phyloP scores from a whole-genome alignment of 495 filamentous ascomycete species.

The Penicillium manginii region DNA sequence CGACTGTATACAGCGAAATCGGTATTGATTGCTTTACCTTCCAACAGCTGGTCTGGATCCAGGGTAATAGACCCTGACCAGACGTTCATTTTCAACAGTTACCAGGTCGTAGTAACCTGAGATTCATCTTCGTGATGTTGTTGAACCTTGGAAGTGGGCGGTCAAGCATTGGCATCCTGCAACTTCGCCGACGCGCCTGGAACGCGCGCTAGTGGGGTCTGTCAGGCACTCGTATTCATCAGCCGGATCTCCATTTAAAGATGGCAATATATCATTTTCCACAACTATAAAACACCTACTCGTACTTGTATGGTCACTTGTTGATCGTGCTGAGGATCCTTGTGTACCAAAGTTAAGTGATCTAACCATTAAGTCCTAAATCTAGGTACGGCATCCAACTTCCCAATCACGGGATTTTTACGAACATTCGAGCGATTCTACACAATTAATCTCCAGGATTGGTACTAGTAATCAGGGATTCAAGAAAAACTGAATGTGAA shows the following conservation, averaged over 20 bases:
- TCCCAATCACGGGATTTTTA: no score
- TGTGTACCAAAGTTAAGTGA: neutral
- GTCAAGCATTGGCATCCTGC: constrained; percentile 1
- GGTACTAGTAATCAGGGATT: neutral
- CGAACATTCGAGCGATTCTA: no score
- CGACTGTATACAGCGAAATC: constrained; percentile 5
- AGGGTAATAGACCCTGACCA: constrained; percentile 43
- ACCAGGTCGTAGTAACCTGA: constrained; percentile 1
- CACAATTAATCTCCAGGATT: no score
- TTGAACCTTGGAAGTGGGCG: constrained; percentile 1
- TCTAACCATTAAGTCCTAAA: neutral
- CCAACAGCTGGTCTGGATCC: constrained; percentile 34
- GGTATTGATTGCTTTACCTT: constrained; percentile 30
- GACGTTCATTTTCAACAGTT: constrained; percentile 37
- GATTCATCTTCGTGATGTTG: constrained; percentile 10
- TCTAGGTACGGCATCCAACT: no score
- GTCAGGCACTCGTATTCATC: neutral
- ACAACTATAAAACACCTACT: no score
- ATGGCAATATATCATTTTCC: neutral
- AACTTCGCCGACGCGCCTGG: constrained; percentile 10
- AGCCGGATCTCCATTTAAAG: neutral
- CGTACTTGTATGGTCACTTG: no score
- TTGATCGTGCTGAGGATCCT: no score
- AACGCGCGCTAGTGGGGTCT: constrained; percentile 22
- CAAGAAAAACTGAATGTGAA: constrained; percentile 12